Conservation (phyloP, 257 asterid genomes). For the Nicotiana benthamiana region DNA sequence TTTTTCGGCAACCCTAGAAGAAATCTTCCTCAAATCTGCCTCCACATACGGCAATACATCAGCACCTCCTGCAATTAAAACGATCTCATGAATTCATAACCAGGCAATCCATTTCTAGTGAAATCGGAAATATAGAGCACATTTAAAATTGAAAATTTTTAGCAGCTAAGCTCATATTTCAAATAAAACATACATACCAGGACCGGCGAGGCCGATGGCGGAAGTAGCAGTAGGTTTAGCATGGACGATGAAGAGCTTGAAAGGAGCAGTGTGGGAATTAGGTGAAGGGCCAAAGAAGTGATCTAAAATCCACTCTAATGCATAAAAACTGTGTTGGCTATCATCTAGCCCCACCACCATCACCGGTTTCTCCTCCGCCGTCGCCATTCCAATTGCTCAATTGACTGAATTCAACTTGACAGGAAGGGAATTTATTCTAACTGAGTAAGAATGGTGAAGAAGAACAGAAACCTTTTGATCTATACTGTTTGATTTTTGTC, state of each 20-base stretch:
- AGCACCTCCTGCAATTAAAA: constrained; percentile 38
- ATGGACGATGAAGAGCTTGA: constrained; percentile 60
- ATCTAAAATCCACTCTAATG: constrained; percentile 67
- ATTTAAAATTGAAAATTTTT: no score
- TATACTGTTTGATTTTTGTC: neutral
- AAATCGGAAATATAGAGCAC: no score
- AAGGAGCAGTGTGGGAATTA: constrained; percentile 25
- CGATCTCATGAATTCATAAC: no score
- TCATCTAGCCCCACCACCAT: constrained; percentile 81
- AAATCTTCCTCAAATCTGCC: constrained; percentile 62
- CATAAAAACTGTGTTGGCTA: constrained; percentile 72
- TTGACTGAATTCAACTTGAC: no score
- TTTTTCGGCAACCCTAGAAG: constrained; percentile 48
- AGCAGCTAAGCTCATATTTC: no score
- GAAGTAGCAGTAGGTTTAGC: constrained; percentile 49
- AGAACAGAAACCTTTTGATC: no score
- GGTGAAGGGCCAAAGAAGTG: constrained; percentile 52
- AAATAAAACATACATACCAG: constrained; percentile 29
- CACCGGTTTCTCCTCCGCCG: constrained; percentile 48
- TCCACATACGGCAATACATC: constrained; percentile 65
- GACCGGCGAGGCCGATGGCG: constrained; percentile 62
- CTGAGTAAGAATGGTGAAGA: no score
- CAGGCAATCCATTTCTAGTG: no score
- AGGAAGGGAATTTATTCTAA: no score
- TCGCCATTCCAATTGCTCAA: neutral